Percentiles rank a stretch among this genome's conserved stretches.
These are phyloP conservation scores for Dendrobium chrysotoxum DNA, from an alignment of 106 monocot genomes.

Conservation along the genomic window DNA sequence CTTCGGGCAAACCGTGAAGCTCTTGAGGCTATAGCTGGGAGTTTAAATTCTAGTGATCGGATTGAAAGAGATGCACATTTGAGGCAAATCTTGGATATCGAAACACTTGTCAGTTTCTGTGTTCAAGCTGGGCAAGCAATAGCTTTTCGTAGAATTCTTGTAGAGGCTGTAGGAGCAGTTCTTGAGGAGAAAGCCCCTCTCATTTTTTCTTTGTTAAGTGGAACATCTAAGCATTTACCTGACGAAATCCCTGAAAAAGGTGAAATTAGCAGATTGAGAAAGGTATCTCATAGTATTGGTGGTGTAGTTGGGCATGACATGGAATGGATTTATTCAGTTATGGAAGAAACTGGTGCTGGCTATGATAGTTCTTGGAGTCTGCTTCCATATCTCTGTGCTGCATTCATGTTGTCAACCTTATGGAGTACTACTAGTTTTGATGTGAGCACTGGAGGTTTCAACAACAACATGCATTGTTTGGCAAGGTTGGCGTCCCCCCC, in stretches of 20 bases:
- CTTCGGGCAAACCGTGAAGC: conserved; percentile 72
- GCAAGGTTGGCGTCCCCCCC: conserved; percentile 43
- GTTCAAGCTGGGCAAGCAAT: conserved; percentile 76
- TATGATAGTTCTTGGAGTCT: conserved; percentile 79
- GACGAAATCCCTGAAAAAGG: conserved; percentile 70
- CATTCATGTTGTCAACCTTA: conserved; percentile 66
- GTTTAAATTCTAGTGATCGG: conserved; percentile 52
- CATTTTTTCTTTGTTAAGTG: conserved; percentile 59
- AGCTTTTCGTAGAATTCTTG: conserved; percentile 66
- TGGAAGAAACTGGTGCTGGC: conserved; percentile 46
- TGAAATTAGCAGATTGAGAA: conserved; percentile 67
- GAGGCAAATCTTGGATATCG: conserved; percentile 81
- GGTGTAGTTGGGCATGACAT: conserved; percentile 53
- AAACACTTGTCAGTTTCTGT: conserved; percentile 67
- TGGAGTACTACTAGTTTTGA: conserved; percentile 68
- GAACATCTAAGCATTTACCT: conserved; percentile 60
- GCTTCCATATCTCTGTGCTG: conserved; percentile 81
- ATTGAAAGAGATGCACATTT: conserved; percentile 80
- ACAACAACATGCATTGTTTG: conserved; percentile 78
- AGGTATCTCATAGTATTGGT: conserved; percentile 45
- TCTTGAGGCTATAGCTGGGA: conserved; percentile 66
- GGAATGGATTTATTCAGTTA: conserved; percentile 80
- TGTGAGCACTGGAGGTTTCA: conserved; percentile 71
- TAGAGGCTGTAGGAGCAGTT: conserved; percentile 66
- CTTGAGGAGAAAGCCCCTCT: conserved; percentile 83